phyloP scores from a whole-genome alignment of 495 filamentous ascomycete genomes.

The Pseudotulostoma volvatum region DNA sequence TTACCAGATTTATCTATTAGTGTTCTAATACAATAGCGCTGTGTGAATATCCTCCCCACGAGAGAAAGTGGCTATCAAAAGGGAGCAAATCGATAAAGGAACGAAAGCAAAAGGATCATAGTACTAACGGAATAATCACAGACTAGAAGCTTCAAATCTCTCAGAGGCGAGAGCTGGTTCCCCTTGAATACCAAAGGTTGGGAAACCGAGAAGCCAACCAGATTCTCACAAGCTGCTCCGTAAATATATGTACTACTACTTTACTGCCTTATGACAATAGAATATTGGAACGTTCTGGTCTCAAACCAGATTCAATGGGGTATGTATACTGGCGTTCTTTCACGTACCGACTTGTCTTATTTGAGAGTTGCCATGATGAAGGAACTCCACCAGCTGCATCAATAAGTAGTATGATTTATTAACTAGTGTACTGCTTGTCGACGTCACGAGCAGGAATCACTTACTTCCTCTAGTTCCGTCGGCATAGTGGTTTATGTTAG shows the following conservation, averaged over 20 bases:
- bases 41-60: too few relatives aligned
- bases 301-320: too few relatives aligned
- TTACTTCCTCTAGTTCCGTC: constrained; percentile 4
- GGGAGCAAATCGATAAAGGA: background rate
- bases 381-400: constrained; percentile 70
- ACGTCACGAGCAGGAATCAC: background rate
- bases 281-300: too few relatives aligned
- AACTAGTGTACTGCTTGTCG: background rate
- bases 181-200: constrained; percentile 74
- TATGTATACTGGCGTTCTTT: too few relatives aligned
- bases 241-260: background rate
- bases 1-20: background rate
- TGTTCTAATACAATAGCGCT: too few relatives aligned
- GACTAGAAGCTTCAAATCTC: constrained; percentile 77
- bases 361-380: constrained; percentile 74
- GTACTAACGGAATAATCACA: constrained; percentile 55
- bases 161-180: constrained; percentile 59
- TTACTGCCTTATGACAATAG: background rate
- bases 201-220: constrained; percentile 65
- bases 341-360: constrained; percentile 55
- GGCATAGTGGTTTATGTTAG: constrained; percentile 3
- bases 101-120: background rate
- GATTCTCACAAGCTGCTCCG: constrained; percentile 54
- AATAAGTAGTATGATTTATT: constrained; percentile 5
- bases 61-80: background rate